Conservation (phyloP, 2,329 filamentous ascomycete species). For the Allantophomopsis lycopodina region DNA sequence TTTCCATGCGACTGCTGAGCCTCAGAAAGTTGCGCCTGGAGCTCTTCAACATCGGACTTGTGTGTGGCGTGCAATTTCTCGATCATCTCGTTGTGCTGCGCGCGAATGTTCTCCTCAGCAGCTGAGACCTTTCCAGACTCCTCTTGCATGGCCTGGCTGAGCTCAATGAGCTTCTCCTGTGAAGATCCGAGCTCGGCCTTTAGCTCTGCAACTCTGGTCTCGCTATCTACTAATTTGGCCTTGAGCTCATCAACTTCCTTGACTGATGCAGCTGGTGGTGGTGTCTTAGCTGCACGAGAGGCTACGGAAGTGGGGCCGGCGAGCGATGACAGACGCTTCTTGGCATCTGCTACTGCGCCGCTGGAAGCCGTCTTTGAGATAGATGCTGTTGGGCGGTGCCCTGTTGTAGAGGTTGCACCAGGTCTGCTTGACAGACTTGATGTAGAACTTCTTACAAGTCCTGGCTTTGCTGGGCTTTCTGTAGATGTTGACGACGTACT, state of each 20-base stretch:
- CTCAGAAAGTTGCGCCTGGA: conserved; percentile 22
- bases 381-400: conserved; percentile 13
- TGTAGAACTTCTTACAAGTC: conserved; percentile 21
- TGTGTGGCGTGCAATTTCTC: conserved; percentile 35
- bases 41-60: conserved; percentile 29
- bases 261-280: conserved; percentile 22
- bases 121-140: conserved; percentile 22
- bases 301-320: conserved; percentile 24
- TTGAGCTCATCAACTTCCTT: conserved; percentile 49
- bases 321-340: conserved; percentile 42
- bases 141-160: conserved; percentile 35
- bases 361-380: conserved; percentile 17
- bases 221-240: conserved; percentile 41
- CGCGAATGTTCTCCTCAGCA: conserved; percentile 25
- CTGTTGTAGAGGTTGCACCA: conserved; percentile 20
- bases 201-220: conserved; percentile 40
- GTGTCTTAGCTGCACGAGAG: conserved; percentile 23
- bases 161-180: conserved; percentile 38
- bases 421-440: conserved; percentile 19
- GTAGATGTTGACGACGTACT: conserved; percentile 17
- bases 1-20: conserved; percentile 8
- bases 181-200: conserved; percentile 41
- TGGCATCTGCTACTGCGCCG: conserved; percentile 30
- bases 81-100: conserved; percentile 31
- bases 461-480: conserved; percentile 11